Evolutionary conservation across 2,329 filamentous ascomycete species (phyloP).

Genomic region (Xylaria sp.): DNA sequence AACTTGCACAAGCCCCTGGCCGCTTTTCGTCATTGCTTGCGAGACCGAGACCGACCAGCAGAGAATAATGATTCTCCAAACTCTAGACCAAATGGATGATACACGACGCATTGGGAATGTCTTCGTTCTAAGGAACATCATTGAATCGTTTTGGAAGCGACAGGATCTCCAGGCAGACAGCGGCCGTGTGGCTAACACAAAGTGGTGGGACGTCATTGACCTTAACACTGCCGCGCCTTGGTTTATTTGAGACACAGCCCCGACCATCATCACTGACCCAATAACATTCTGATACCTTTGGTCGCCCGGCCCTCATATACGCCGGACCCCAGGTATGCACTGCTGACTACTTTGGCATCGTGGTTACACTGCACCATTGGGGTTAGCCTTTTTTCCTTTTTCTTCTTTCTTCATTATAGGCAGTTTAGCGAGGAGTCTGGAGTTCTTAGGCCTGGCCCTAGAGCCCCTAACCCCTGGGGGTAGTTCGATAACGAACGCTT

Average conservation of each 20-base stretch:
- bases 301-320: background rate
- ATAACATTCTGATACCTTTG: background rate
- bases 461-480: background rate
- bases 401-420: background rate
- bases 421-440: background rate
- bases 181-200: constrained; percentile 32
- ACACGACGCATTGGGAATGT: constrained; percentile 50
- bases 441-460: background rate
- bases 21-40: constrained; percentile 51
- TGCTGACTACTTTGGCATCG: constrained; percentile 31
- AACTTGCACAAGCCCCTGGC: constrained; percentile 52
- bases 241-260: constrained; percentile 36
- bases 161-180: constrained; percentile 44
- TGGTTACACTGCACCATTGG: constrained; percentile 22
- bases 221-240: constrained; percentile 38
- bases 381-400: background rate
- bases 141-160: constrained; percentile 50
- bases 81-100: constrained; percentile 46
- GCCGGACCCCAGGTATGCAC: background rate
- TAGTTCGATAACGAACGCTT: background rate
- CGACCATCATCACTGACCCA: background rate
- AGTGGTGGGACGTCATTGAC: constrained; percentile 45
- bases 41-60: constrained; percentile 46
- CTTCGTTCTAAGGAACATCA: constrained; percentile 45
- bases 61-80: constrained; percentile 43